phyloP scores from a whole-genome alignment of 2,329 filamentous ascomycete genomes.

The Ophiosphaerella herpotricha region DNA sequence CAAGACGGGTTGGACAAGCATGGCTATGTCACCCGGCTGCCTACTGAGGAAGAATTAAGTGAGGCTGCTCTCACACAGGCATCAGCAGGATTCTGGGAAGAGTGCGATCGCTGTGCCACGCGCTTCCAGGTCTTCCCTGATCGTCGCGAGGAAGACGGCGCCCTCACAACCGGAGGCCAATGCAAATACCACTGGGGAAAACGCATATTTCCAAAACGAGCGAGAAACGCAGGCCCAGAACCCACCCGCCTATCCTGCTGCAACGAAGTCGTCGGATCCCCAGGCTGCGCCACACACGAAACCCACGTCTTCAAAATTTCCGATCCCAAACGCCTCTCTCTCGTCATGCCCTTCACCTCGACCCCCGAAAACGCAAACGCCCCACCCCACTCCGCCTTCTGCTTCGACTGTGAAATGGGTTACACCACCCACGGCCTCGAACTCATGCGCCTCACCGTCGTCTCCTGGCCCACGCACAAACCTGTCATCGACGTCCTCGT shows the following conservation, averaged over 20 bases:
- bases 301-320: slow-evolving; percentile 88
- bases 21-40: slow-evolving; percentile 75
- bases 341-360: slow-evolving; percentile 75
- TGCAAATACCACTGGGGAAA: slow-evolving; percentile 85
- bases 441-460: slow-evolving; percentile 84
- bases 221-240: slow-evolving; percentile 55
- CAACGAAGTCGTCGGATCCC: slow-evolving; percentile 71
- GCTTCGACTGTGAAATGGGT: slow-evolving; percentile 97
- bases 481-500: slow-evolving; percentile 84
- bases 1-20: slow-evolving; percentile 66
- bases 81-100: slow-evolving; percentile 76
- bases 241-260: slow-evolving; percentile 79
- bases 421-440: slow-evolving; percentile 90
- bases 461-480: slow-evolving; percentile 80
- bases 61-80: slow-evolving; percentile 68
- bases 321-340: slow-evolving; percentile 74
- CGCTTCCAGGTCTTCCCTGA: slow-evolving; percentile 94
- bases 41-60: slow-evolving; percentile 68
- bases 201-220: slow-evolving; percentile 58
- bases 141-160: slow-evolving; percentile 74
- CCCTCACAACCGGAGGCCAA: slow-evolving; percentile 73
- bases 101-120: slow-evolving; percentile 82
- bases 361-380: slow-evolving; percentile 69
- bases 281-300: slow-evolving; percentile 72
- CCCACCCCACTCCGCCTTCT: slow-evolving; percentile 63